Evolutionary conservation across 805 yeast genomes (phyloP), one percentile per base, ranked within the genome.

Genomic region (Saccharomycopsis schoenii): DNA sequence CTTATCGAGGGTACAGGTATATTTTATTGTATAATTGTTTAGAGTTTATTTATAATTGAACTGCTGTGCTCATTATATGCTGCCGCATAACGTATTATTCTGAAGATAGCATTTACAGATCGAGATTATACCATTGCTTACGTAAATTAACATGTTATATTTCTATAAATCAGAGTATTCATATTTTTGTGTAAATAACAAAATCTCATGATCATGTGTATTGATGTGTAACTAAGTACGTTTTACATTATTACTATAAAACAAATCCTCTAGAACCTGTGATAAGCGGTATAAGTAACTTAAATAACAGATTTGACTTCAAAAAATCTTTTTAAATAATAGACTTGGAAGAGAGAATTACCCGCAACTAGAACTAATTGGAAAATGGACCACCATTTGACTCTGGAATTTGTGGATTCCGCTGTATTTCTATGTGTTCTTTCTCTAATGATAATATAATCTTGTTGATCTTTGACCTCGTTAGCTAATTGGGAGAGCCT

Each of bases 341-440:
- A 88, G 65, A 93, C 91, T 76, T 93, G 99, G 83, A 94, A 94
- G 61, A 92, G 67, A 34, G 97, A 89, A 77, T 91, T 94, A 64
- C 80, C 82, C 17, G 86, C 87, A 55, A 93, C 97, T 60, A 94
- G 92, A 58, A 85, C 68, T 65, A 94, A 78, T 77, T 93, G 99
- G 80, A 92, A 87, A 39, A 89, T 80, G 34, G 97, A 89, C 99
- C 99, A 93, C 89, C 96, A 94, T 75, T 93, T 93, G 66, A 93
- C 98, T 69, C 99, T 84, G 60, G 94, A 86, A 74, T 93, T 93
- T 55, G 99, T 93, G 25, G 96, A 88, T 76, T 93, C 99, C 5
- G 99, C 98, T 10, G 99, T 93, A 76, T 93, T 94, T 82, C 99
- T 88, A 74, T 93, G 99, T 15, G 96, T 88, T 77, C 97, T 87